phyloP scores from a whole-genome alignment of 1,284 basidiomycete genomes.

The Dichomitus squalens region DNA sequence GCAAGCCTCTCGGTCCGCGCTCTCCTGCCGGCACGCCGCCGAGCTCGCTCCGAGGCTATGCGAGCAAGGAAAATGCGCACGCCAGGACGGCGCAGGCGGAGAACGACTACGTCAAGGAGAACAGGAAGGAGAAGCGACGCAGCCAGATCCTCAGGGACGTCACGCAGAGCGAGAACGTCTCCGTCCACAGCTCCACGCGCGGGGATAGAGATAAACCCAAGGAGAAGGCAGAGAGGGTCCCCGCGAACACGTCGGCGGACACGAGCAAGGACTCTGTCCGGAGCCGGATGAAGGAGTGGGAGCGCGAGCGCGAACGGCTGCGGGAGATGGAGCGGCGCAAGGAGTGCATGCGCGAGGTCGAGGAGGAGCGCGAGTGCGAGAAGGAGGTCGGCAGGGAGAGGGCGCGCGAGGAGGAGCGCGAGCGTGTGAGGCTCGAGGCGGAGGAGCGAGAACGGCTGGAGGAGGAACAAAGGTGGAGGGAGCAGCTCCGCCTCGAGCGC shows the following conservation, averaged over 20 bases:
- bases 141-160: slow-evolving; percentile 29
- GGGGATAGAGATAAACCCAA: background rate
- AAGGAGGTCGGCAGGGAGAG: slow-evolving; percentile 51
- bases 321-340: slow-evolving; percentile 55
- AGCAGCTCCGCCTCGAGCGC: slow-evolving; percentile 18
- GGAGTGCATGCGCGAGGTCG: slow-evolving; percentile 34
- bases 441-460: slow-evolving; percentile 30
- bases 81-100: background rate
- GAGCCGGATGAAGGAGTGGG: slow-evolving; percentile 59
- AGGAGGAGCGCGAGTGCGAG: slow-evolving; percentile 52
- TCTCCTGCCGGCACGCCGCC: slow-evolving; percentile 22
- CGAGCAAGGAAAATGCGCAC: slow-evolving; percentile 25
- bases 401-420: slow-evolving; percentile 33
- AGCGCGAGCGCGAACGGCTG: slow-evolving; percentile 55
- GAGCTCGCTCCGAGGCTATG: slow-evolving; percentile 5
- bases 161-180: slow-evolving; percentile 22
- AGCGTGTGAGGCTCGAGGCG: slow-evolving; percentile 14
- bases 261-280: slow-evolving; percentile 42
- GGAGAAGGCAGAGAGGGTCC: slow-evolving; percentile 16
- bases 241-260: slow-evolving; percentile 27
- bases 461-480: slow-evolving; percentile 24
- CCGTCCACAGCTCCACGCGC: background rate
- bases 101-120: slow-evolving; percentile 5
- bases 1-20: slow-evolving; percentile 31
- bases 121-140: slow-evolving; percentile 17